Evolutionary conservation across 805 yeast genomes (phyloP), one percentile per base, ranked within the genome.

Genomic region (Yarrowia sp.): DNA sequence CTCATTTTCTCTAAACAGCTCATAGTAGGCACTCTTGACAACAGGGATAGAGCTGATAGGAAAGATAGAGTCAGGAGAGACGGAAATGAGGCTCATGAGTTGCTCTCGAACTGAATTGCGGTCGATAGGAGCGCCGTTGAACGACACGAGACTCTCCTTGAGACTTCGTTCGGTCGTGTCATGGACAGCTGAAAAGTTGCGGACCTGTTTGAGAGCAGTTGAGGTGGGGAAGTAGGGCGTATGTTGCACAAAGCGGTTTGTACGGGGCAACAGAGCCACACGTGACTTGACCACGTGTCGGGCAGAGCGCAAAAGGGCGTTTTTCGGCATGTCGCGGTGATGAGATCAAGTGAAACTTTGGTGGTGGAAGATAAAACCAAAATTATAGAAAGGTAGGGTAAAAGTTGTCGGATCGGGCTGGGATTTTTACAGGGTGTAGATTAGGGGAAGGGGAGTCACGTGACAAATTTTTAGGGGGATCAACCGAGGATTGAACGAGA

Each of bases 1-100:
- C 11, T 57, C 63, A 22, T 32, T 33, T 11, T 32, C 48, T 7
- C 42, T 39, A 18, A 58, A 58, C 51, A 58, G 51, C 63, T 58
- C 51, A 22, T 58, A 58, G 63, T 58, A 58, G 32, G 63, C 63
- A 35, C 33, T 32, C 14, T 44, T 42, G 33, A 58, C 63, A 15
- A 58, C 63, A 7, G 63, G 63, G 9, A 58, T 43, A 10, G 33
- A 41, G 18, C 51, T 13, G 51, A 44, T 32, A 22, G 51, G 63
- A n/a, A 58, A 32, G 18, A 58, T 51, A 11, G 42, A 31, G 32
- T 3, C 11, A 1, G 63, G 63, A 13, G 51, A 58, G 7, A 36
- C 39, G 22, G 6, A 2, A 22, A 58, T 58, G 15, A 58, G 63
- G 10, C 35, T 22, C 51, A 58, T 43, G 42, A 58, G 8, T 7